Conservation (phyloP, 2,329 filamentous ascomycete species). For the Aspergillus phoenicis region DNA sequence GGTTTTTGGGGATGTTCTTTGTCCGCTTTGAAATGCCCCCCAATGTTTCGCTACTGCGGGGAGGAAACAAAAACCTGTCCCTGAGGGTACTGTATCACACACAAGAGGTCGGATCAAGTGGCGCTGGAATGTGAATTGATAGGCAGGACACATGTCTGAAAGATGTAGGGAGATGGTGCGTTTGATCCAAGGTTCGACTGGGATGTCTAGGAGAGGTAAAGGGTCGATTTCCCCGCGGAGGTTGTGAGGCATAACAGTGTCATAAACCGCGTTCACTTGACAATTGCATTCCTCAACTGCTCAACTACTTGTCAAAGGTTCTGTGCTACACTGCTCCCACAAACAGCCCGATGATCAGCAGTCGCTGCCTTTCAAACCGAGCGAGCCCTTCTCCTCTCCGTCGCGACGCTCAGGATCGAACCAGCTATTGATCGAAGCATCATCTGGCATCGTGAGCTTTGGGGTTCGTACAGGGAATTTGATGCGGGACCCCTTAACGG, state of each 20-base stretch:
- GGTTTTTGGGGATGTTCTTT: slow-evolving; percentile 98
- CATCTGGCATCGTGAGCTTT: background rate
- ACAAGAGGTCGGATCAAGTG: slow-evolving; percentile 62
- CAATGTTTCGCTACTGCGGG: slow-evolving; percentile 52
- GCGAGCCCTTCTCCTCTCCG: slow-evolving; percentile 15
- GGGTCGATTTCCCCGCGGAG: slow-evolving; percentile 7
- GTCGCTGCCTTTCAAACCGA: slow-evolving; percentile 6
- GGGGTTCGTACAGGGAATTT: background rate
- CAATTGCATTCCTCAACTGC: slow-evolving; percentile 11
- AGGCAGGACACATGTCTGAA: slow-evolving; percentile 13
- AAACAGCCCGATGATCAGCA: background rate
- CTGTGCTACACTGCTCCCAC: background rate
- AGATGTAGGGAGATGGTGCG: slow-evolving; percentile 31
- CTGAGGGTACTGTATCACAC: slow-evolving; percentile 78
- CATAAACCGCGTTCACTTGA: slow-evolving; percentile 21
- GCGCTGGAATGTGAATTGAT: background rate
- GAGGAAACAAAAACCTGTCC: slow-evolving; percentile 96
- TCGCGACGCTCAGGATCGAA: background rate
- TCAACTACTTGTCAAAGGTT: slow-evolving; percentile 20
- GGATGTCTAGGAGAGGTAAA: background rate
- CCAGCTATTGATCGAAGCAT: background rate
- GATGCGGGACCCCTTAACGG: slow-evolving; percentile 11
- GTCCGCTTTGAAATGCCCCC: slow-evolving; percentile 72
- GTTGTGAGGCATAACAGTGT: slow-evolving; percentile 14
- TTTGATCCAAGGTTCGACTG: slow-evolving; percentile 18